phyloP scores from a whole-genome alignment of 495 filamentous ascomycete genomes.

The Copromyces sp. region DNA sequence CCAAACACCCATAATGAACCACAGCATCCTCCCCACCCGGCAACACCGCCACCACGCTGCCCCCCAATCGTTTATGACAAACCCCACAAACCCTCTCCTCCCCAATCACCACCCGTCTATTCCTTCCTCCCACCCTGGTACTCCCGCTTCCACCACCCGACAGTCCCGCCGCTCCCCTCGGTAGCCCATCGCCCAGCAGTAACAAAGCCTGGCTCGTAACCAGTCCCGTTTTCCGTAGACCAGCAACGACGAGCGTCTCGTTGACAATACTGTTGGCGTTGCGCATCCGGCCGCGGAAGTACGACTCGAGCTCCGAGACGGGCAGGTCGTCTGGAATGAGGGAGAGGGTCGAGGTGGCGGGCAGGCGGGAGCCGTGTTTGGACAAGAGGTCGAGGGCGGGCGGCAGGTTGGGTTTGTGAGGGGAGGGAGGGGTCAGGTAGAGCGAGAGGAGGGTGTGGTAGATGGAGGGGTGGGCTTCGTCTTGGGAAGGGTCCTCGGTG shows the following conservation, averaged over 20 bases:
- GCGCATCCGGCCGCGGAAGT: constrained; percentile 86
- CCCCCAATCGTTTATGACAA: constrained; percentile 85
- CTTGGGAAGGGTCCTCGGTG: constrained; percentile 33
- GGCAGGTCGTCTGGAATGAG: constrained; percentile 76
- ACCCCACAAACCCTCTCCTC: constrained; percentile 86
- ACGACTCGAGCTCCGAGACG: constrained; percentile 71
- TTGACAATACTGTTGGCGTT: constrained; percentile 72
- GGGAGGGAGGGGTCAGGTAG: constrained; percentile 74
- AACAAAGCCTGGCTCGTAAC: constrained; percentile 61
- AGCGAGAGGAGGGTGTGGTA: constrained; percentile 85
- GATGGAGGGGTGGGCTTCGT: constrained; percentile 58
- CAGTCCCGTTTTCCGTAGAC: constrained; percentile 61
- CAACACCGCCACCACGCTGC: constrained; percentile 62
- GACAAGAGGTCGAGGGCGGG: constrained; percentile 82
- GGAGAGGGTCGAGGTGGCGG: constrained; percentile 71
- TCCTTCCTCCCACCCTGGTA: constrained; percentile 53
- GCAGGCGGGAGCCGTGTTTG: constrained; percentile 82
- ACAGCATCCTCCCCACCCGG: constrained; percentile 44
- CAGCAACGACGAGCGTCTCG: constrained; percentile 64
- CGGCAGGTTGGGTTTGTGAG: constrained; percentile 59
- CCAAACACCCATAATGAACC: constrained; percentile 77
- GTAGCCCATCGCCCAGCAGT: constrained; percentile 52
- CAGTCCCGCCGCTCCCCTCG: constrained; percentile 9
- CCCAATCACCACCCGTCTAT: constrained; percentile 63
- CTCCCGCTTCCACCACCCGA: constrained; percentile 41